A percentile compares a stretch with the other conserved stretches of the same genome.
phyloP scores from a whole-genome alignment of 73 alveolate genomes.

The Tetrahymena elliotti region DNA sequence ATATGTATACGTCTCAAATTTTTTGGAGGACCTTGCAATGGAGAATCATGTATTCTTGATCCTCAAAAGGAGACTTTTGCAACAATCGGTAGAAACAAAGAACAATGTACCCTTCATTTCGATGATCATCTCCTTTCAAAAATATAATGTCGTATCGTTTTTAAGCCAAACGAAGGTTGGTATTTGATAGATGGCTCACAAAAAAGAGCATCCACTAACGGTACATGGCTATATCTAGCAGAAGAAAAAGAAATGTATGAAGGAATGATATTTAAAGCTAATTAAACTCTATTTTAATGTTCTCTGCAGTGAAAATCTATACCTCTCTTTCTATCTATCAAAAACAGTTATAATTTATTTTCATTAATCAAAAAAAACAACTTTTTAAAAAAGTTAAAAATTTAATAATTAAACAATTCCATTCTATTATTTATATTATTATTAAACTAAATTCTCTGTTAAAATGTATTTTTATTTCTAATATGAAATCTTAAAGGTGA shows the following conservation, averaged over 20 bases:
- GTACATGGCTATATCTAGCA: conserved; percentile 69
- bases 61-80: conserved; percentile 36
- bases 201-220: conserved; percentile 54
- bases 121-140: conserved; percentile 74
- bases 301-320: background rate
- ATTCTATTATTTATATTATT: too few species aligned
- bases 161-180: conserved; percentile 39
- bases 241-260: conserved; percentile 72
- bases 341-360: background rate
- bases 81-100: conserved; percentile 40
- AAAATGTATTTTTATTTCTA: background rate
- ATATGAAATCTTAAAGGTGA: background rate
- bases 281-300: conserved; percentile 63
- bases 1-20: conserved; percentile 1
- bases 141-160: conserved; percentile 56
- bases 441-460: too few species aligned
- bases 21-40: conserved; percentile 15
- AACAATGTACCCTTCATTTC: conserved; percentile 60
- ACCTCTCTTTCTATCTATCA: background rate
- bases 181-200: conserved; percentile 62
- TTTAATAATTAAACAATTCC: too few species aligned
- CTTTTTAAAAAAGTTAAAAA: background rate
- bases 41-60: background rate
- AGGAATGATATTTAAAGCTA: conserved; percentile 73
- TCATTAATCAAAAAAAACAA: too few species aligned